Percentiles rank a stretch among this genome's conserved stretches.
Conservation (phyloP, 1,139 yeast genomes). For the Nakaseomyces glabratus region DNA sequence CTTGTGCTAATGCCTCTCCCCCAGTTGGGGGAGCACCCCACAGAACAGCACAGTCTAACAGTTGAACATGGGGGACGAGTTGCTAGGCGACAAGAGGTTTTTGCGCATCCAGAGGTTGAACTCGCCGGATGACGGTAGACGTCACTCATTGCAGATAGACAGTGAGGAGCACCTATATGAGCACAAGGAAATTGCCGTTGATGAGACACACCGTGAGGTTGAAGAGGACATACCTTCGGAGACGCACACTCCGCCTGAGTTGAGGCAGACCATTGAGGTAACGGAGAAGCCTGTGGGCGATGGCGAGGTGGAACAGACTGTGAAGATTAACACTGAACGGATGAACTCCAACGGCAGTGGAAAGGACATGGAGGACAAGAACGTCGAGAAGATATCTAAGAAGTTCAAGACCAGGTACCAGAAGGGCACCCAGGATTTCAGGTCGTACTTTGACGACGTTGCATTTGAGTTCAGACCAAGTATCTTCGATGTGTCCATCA, state of each 20-base stretch:
- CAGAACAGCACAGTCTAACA: not conserved
- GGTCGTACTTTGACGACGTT: constrained; percentile 40
- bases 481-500: constrained; percentile 39
- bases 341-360: constrained; percentile 6
- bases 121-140: constrained; percentile 9
- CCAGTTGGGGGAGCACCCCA: not conserved
- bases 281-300: constrained; percentile 3
- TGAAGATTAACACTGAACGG: constrained; percentile 4
- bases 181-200: constrained; percentile 4
- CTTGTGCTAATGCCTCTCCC: no score
- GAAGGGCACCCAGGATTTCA: constrained; percentile 15
- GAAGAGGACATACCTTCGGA: not conserved
- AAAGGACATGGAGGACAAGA: constrained; percentile 4
- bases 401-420: constrained; percentile 11
- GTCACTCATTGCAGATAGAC: constrained; percentile 15
- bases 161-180: constrained; percentile 22
- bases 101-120: constrained; percentile 16
- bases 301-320: not conserved
- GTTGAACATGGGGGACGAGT: constrained; percentile 12
- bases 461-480: constrained; percentile 39
- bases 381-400: constrained; percentile 3
- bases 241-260: constrained; percentile 2
- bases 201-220: not conserved
- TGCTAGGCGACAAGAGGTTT: constrained; percentile 15
- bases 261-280: not conserved